These are phyloP conservation scores for Amaranthus hypochondriacus DNA, from an alignment of 148 eudicot genomes.

Conservation along the genomic window DNA sequence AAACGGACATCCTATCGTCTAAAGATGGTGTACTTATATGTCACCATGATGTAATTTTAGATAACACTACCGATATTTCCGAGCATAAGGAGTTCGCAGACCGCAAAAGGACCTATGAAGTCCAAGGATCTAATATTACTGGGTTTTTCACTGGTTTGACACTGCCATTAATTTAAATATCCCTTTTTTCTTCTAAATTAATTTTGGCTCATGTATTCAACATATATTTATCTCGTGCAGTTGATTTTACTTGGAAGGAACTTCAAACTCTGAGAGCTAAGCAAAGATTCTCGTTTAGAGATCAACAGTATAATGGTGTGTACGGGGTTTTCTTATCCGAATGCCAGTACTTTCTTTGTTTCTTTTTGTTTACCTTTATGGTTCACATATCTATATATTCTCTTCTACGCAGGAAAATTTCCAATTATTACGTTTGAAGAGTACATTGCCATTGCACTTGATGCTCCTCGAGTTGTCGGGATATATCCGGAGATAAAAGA, in stretches of 20 bases:
- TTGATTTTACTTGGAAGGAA: slow-evolving; percentile 84
- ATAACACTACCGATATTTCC: slow-evolving; percentile 64
- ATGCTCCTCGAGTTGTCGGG: slow-evolving; percentile 83
- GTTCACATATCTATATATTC: not conserved
- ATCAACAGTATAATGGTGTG: slow-evolving; percentile 78
- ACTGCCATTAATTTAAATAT: not conserved
- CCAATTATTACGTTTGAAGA: slow-evolving; percentile 81
- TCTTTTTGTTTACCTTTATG: not conserved
- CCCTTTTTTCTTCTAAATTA: no score
- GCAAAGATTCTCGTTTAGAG: slow-evolving; percentile 69
- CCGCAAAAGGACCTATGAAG: slow-evolving; percentile 67
- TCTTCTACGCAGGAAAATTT: slow-evolving; percentile 55
- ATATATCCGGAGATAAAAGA: slow-evolving; percentile 89
- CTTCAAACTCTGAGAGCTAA: slow-evolving; percentile 64
- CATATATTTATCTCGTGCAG: slow-evolving; percentile 27
- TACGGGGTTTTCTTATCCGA: not conserved
- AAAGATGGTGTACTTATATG: slow-evolving; percentile 75
- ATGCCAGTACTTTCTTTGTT: not conserved
- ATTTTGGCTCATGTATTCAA: not conserved
- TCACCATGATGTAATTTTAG: slow-evolving; percentile 69
- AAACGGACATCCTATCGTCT: slow-evolving; percentile 63
- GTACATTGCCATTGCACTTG: slow-evolving; percentile 76
- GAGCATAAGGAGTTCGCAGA: slow-evolving; percentile 56
- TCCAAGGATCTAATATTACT: slow-evolving; percentile 61
- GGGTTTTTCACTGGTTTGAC: slow-evolving; percentile 54